Conservation (phyloP, 345 rosid species). For the Microthlaspi erraticum region DNA sequence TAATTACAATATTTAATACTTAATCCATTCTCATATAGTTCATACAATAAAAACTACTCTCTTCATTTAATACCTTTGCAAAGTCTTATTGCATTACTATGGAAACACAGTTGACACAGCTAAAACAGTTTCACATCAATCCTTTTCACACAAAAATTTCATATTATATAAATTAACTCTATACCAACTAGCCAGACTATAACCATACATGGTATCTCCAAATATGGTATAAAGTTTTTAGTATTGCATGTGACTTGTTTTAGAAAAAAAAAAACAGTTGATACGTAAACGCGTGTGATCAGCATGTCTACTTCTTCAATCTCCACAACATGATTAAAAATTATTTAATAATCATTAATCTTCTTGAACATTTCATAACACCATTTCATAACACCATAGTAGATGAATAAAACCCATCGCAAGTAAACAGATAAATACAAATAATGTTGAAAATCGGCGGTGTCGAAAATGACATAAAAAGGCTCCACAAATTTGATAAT, state of each 20-base stretch:
- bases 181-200: not conserved
- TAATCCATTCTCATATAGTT: too few relatives aligned
- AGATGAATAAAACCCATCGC: slow-evolving; percentile 8
- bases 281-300: not conserved
- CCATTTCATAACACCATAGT: not conserved
- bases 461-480: slow-evolving; percentile 37
- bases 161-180: not conserved
- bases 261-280: too few relatives aligned
- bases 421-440: not conserved
- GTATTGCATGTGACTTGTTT: not conserved
- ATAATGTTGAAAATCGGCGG: slow-evolving; percentile 28
- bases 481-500: slow-evolving; percentile 37
- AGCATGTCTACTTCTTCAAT: not conserved
- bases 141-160: not conserved
- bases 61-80: not conserved
- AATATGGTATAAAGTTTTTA: not conserved
- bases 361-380: not conserved
- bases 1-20: too few relatives aligned
- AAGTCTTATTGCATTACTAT: not conserved
- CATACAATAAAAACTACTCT: not conserved
- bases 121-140: not conserved
- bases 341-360: not conserved
- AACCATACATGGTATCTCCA: not conserved
- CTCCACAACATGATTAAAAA: not conserved
- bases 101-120: slow-evolving; percentile 1